phyloP scores from a whole-genome alignment of 176 grass and related monocot genomes.

The Microstegium vimineum region DNA sequence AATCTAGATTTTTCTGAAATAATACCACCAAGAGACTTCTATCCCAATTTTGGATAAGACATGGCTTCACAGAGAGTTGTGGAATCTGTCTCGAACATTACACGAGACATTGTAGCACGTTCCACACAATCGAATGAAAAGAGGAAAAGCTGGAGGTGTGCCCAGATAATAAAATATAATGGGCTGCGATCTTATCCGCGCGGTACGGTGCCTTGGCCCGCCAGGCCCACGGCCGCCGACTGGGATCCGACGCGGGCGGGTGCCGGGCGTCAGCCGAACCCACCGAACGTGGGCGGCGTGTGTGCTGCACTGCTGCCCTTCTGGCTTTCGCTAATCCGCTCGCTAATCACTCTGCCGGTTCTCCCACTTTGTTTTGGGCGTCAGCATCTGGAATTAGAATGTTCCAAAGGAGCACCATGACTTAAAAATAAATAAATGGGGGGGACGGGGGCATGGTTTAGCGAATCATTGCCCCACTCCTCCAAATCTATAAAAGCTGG shows the following conservation, averaged over 20 bases:
- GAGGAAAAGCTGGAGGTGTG: neutral
- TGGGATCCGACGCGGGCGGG: neutral
- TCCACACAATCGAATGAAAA: neutral
- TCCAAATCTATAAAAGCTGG: too few relatives aligned
- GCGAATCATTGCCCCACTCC: too few relatives aligned
- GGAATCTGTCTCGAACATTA: too few relatives aligned
- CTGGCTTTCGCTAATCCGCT: too few relatives aligned
- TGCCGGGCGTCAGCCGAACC: conserved; percentile 27
- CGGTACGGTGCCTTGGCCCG: neutral
- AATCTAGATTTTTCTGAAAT: too few relatives aligned
- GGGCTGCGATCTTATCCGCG: conserved; percentile 36
- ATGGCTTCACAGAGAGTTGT: too few relatives aligned
- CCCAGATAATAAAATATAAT: neutral
- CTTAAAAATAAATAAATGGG: too few relatives aligned
- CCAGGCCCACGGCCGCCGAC: conserved; percentile 6
- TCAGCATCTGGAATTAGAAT: neutral
- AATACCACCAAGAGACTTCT: too few relatives aligned
- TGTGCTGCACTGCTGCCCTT: neutral
- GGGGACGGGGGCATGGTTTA: too few relatives aligned
- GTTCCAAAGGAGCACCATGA: neutral
- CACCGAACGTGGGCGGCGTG: neutral
- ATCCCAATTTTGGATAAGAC: too few relatives aligned
- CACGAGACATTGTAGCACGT: too few relatives aligned
- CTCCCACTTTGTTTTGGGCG: neutral
- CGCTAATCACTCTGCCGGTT: neutral